Conservation (phyloP, 495 filamentous ascomycete genomes). For the Pyrenula massariospora region DNA sequence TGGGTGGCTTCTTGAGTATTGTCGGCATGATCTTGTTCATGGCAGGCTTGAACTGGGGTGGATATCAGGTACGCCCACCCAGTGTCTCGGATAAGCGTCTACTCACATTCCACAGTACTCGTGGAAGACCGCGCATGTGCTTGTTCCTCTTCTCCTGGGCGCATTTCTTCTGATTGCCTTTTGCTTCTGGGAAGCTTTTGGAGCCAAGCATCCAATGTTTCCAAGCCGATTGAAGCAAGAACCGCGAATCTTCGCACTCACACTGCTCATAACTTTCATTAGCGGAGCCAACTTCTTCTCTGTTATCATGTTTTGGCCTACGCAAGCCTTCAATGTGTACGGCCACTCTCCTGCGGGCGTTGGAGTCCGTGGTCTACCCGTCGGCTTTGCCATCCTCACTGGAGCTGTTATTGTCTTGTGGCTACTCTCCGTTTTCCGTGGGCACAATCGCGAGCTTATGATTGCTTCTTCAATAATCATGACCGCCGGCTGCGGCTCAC, state of each 20-base stretch:
- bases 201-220: conserved; percentile 54
- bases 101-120: conserved; percentile 31
- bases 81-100: neutral
- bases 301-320: conserved; percentile 63
- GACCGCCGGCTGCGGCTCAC: conserved; percentile 56
- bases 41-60: conserved; percentile 57
- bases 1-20: conserved; percentile 58
- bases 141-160: conserved; percentile 48
- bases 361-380: conserved; percentile 53
- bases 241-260: conserved; percentile 49
- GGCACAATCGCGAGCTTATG: conserved; percentile 51
- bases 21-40: conserved; percentile 52
- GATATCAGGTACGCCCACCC: conserved; percentile 39
- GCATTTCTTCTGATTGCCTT: conserved; percentile 41
- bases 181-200: conserved; percentile 47
- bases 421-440: conserved; percentile 47
- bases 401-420: conserved; percentile 53
- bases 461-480: conserved; percentile 50
- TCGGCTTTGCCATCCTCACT: conserved; percentile 49
- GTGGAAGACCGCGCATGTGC: conserved; percentile 46
- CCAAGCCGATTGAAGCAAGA: conserved; percentile 50
- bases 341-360: conserved; percentile 57
- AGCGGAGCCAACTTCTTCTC: conserved; percentile 68
- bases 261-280: conserved; percentile 61
- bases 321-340: conserved; percentile 63